phyloP scores from a whole-genome alignment of 1,284 basidiomycete genomes.

The Cryptococcus maquisensis region DNA sequence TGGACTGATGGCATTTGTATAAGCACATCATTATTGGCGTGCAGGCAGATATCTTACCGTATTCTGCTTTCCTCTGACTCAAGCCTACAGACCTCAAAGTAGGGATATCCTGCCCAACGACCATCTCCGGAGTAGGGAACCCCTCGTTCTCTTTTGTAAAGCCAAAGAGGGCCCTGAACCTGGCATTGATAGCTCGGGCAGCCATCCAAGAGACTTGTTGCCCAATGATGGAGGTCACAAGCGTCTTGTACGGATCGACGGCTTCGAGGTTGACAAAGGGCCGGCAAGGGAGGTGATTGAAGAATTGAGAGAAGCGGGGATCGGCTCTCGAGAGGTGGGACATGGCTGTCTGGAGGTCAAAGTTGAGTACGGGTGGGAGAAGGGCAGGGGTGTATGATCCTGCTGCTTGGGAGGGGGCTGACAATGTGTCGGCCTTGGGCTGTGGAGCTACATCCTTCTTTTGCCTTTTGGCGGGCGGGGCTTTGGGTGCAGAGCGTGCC shows the following conservation, averaged over 20 bases:
- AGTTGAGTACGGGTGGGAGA: constrained; percentile 53
- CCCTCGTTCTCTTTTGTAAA: constrained; percentile 42
- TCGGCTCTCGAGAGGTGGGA: constrained; percentile 66
- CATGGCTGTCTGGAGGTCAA: constrained; percentile 70
- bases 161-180: constrained; percentile 71
- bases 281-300: constrained; percentile 46
- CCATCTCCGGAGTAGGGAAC: constrained; percentile 69
- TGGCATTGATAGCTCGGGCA: constrained; percentile 77
- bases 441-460: not conserved
- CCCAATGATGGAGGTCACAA: constrained; percentile 68
- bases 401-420: not conserved
- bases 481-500: not conserved
- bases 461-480: not conserved
- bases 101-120: constrained; percentile 58
- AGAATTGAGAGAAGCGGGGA: constrained; percentile 65
- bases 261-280: constrained; percentile 27
- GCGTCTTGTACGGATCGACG: constrained; percentile 53
- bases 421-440: not conserved
- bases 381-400: constrained; percentile 2
- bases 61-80: constrained; percentile 77
- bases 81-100: constrained; percentile 67
- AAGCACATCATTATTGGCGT: not conserved
- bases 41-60: constrained; percentile 56
- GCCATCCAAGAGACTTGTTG: constrained; percentile 92
- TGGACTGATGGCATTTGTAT: constrained; percentile 56